Base-by-base conservation (phyloP, 2,329 filamentous ascomycete species). In the Colletotrichum liriopes region DNA sequence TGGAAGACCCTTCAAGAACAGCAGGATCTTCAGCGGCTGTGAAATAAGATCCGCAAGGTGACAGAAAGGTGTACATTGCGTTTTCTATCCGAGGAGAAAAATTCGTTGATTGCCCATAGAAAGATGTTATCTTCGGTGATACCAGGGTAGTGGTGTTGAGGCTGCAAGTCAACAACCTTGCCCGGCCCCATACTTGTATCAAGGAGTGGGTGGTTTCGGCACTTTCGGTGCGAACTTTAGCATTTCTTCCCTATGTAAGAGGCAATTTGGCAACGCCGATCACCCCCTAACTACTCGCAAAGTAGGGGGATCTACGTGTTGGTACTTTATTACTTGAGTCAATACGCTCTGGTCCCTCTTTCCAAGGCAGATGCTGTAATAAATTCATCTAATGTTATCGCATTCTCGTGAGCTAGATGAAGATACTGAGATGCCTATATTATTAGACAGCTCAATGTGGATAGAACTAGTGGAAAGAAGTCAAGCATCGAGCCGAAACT, bases 101-200 rank as follows among this genome's bases (percentile, higher is more conserved):
- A 37, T 8, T 37, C 35, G 2, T 37, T 37, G 11, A 8, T 37
- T 37, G 35, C 11, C 35, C 6, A 32, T 32, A 6, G 29, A 32
- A 32, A 4, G 29, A 32, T 4, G 29, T 32, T 5, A 18, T 37
- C 23, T 6, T 66, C 64, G 64, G 43, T 61, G 41, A 37, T 29
- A n/a, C 41, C 64, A 32, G 54, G 39, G 20, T 41, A 37, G 12
- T 29, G 32, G 41, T n/a, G 41, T 16, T 51, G 37, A 41, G 12
- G 18, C 63, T n/a, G 37, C 18, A n/a, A 66, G 54, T 49, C 32
- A 60, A 32, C 18, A 32, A 41, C 32, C 64, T 61, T 26, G 43
- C 43, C 16, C 3, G 32, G 32, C 41, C 43, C 64, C 55, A 66
- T 60, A 29, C 43, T 41, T n/a, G 23, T 41, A 18, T 29, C 45